Conservation (phyloP, 1,284 basidiomycete genomes). For the Jaminaea rosea region DNA sequence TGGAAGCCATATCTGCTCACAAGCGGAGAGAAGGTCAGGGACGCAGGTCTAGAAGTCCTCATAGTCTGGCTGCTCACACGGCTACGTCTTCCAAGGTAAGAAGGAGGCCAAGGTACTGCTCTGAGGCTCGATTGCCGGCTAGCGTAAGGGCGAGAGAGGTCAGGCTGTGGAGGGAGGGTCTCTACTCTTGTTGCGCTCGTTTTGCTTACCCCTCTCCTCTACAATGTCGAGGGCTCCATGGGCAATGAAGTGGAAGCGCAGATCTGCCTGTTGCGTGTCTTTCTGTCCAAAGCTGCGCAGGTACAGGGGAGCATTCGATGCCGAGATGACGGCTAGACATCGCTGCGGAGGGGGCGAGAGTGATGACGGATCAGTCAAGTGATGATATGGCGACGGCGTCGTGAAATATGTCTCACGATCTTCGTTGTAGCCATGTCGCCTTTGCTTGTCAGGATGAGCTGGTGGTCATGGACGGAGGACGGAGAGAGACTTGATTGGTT, state of each 20-base stretch:
- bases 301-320: conserved; percentile 22
- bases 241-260: conserved; percentile 46
- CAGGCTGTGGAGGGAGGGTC: too few species aligned
- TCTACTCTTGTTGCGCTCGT: too few species aligned
- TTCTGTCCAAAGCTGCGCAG: conserved; percentile 15
- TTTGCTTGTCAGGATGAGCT: too few species aligned
- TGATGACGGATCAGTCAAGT: conserved; percentile 26
- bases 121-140: conserved; percentile 20
- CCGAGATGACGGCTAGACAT: conserved; percentile 26
- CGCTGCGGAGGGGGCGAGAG: conserved; percentile 21
- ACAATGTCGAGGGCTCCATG: conserved; percentile 45
- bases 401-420: too few species aligned
- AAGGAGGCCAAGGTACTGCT: conserved; percentile 46
- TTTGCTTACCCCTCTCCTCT: conserved; percentile 47
- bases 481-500: too few species aligned
- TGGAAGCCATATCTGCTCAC: conserved; percentile 43
- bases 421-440: too few species aligned
- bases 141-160: conserved; percentile 5
- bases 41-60: neutral
- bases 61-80: conserved; percentile 15
- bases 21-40: neutral
- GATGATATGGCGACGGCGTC: conserved; percentile 15
- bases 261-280: conserved; percentile 10
- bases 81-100: conserved; percentile 48
- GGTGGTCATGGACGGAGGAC: too few species aligned